phyloP scores from a whole-genome alignment of 2,329 filamentous ascomycete genomes.

The Neocatenulostroma microsporum region DNA sequence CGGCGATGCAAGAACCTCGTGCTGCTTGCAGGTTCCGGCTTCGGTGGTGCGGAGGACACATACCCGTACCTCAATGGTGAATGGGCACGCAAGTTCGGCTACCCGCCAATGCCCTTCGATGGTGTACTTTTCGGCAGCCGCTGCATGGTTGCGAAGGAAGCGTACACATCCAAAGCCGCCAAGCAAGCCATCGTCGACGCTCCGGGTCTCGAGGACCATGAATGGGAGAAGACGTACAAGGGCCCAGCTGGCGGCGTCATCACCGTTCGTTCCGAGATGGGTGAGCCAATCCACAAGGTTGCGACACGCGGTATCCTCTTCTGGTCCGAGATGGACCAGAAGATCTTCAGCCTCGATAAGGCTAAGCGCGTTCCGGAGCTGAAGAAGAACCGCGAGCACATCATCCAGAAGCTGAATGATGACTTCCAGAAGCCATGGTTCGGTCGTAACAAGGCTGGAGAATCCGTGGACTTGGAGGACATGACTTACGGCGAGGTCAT shows the following conservation, averaged over 20 bases:
- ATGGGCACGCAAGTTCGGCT: conserved; percentile 81
- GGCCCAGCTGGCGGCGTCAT: conserved; percentile 86
- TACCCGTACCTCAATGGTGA: conserved; percentile 85
- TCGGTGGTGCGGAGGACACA: conserved; percentile 81
- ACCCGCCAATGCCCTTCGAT: conserved; percentile 90
- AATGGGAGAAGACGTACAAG: conserved; percentile 94
- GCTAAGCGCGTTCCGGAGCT: conserved; percentile 83
- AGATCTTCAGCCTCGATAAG: conserved; percentile 94
- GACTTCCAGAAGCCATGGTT: conserved; percentile 99
- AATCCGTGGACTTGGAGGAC: conserved; percentile 81
- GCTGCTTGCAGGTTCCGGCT: conserved; percentile 82
- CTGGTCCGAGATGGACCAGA: conserved; percentile 98
- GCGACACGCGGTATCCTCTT: conserved; percentile 92
- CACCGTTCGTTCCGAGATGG: conserved; percentile 97
- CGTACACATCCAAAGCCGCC: conserved; percentile 75
- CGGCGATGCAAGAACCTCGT: conserved; percentile 80
- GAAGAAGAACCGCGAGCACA: conserved; percentile 80
- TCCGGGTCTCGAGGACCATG: conserved; percentile 66
- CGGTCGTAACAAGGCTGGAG: conserved; percentile 69
- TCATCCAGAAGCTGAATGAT: conserved; percentile 91
- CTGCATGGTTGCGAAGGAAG: conserved; percentile 92
- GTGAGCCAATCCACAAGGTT: conserved; percentile 97
- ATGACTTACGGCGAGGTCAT: conserved; percentile 93
- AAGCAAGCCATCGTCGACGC: conserved; percentile 88
- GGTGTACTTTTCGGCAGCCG: conserved; percentile 84